Evolutionary conservation across 768 basidiomycete genomes (phyloP), one percentile per base, ranked within the genome.

Genomic region (Russula compacta): DNA sequence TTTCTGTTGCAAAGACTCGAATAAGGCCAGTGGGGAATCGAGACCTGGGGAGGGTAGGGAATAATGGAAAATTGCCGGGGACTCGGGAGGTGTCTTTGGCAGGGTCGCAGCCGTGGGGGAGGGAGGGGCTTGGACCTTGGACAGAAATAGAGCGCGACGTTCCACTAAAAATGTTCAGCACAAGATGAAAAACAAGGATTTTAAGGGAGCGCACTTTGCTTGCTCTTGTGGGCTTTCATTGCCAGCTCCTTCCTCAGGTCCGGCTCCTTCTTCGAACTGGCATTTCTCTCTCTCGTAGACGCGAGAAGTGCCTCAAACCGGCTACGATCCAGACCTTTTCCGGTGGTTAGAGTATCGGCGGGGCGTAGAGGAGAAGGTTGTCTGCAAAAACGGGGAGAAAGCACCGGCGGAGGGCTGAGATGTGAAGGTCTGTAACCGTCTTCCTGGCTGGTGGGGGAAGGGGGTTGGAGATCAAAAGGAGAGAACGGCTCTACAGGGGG

Each of bases 191-290:
- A 33, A 40, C n/a, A 35, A 48, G 7, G 19, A 32, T 19, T 39
- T 32, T 53, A 29, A 54, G 52, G 35, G 21, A 32, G 77, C 81
- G 67, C 71, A 91, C 90, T 75, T 73, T 89, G 86, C 75, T 86
- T 89, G 69, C 78, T 81, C 74, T 78, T 82, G 73, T 89, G 87
- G 53, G 79, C 80, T 72, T 84, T 88, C 59, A 86, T 72, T 11
- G 85, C 84, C 53, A 88, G 82, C 73, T 90, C 85, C 73, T 83
- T 88, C 65, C 86, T 83, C 53, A 91, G 78, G 73, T 87, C 81
- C 21, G 75, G 75, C 32, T 72, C 72, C 70, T 74, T 79, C 71
- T 79, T 85, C 12, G 77, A 59, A 29, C 70, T 68, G 17, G 75
- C 71, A 67, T 81, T 82, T 66, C 81, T 77, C 64, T 85, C 83